These are phyloP conservation scores for Fusarium hainanense DNA, from an alignment of 2,329 filamentous ascomycete species.

Conservation along the genomic window DNA sequence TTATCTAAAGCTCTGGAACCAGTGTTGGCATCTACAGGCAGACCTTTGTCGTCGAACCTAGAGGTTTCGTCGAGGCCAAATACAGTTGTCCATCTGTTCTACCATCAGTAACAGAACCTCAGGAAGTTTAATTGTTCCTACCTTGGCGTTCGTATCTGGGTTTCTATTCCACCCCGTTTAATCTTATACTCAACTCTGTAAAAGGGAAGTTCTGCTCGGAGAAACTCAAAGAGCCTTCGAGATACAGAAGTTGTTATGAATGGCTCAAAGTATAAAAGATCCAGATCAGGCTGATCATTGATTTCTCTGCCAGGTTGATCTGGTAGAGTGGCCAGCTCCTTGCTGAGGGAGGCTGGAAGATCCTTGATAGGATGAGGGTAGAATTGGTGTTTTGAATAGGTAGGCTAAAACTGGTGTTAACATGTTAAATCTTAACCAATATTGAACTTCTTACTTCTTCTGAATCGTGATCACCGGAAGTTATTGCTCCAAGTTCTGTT, in stretches of 20 bases:
- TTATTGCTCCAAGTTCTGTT: slow-evolving; percentile 9
- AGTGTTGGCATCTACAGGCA: slow-evolving; percentile 58
- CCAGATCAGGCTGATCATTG: slow-evolving; percentile 75
- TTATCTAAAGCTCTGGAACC: slow-evolving; percentile 60
- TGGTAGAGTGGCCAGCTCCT: slow-evolving; percentile 59
- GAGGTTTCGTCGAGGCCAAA: slow-evolving; percentile 72
- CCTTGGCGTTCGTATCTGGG: slow-evolving; percentile 68
- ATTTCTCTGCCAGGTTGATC: slow-evolving; percentile 65
- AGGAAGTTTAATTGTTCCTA: slow-evolving; percentile 36
- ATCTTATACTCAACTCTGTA: slow-evolving; percentile 81
- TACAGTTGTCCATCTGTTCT: slow-evolving; percentile 61
- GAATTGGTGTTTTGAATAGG: slow-evolving; percentile 54
- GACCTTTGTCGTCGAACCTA: slow-evolving; percentile 61
- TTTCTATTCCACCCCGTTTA: slow-evolving; percentile 71
- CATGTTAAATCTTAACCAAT: accelerated
- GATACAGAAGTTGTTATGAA: slow-evolving; percentile 70
- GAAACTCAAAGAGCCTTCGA: slow-evolving; percentile 73
- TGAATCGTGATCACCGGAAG: slow-evolving; percentile 5
- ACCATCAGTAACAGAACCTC: slow-evolving; percentile 1
- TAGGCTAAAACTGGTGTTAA: slow-evolving; percentile 34
- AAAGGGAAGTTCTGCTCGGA: slow-evolving; percentile 78
- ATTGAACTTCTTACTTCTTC: slow-evolving; percentile 2
- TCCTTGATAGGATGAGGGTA: slow-evolving; percentile 64
- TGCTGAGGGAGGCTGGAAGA: slow-evolving; percentile 54
- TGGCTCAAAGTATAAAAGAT: slow-evolving; percentile 80